Percentiles rank a stretch among this genome's conserved stretches.
Conservation (phyloP, 2,329 filamentous ascomycete species). For the Madurella fahalii region DNA sequence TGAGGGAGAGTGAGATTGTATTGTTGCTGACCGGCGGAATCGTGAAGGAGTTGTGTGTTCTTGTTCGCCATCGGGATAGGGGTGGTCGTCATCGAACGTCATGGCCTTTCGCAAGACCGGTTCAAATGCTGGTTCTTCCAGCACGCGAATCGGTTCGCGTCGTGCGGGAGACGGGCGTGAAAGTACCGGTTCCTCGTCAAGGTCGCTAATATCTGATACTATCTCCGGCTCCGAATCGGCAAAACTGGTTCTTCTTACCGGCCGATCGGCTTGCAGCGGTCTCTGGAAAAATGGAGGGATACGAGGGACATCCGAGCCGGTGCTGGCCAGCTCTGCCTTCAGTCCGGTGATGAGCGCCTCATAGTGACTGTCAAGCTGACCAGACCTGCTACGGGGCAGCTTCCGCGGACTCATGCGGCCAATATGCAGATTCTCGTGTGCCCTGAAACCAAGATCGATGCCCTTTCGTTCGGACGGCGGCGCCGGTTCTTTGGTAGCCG, state of each 20-base stretch:
- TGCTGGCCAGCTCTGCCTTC: conserved; percentile 37
- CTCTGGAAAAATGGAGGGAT: conserved; percentile 24
- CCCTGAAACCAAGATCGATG: conserved; percentile 52
- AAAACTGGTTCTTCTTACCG: background rate
- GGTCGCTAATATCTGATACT: conserved; percentile 49
- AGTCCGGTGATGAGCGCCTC: conserved; percentile 39
- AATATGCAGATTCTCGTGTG: conserved; percentile 47
- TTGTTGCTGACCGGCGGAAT: conserved; percentile 18
- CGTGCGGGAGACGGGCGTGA: conserved; percentile 16
- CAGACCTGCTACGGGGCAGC: conserved; percentile 18
- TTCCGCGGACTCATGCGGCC: conserved; percentile 33
- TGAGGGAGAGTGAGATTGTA: conserved; percentile 9
- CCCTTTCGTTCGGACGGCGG: conserved; percentile 33
- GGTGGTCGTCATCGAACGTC: conserved; percentile 16
- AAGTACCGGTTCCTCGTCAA: conserved; percentile 42
- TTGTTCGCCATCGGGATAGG: conserved; percentile 3
- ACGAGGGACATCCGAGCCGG: conserved; percentile 22
- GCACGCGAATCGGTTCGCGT: conserved; percentile 15
- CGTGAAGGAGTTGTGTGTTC: conserved; percentile 14
- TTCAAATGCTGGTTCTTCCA: conserved; percentile 17
- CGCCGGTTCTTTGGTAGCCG: conserved; percentile 25
- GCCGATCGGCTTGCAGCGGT: background rate
- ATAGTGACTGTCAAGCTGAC: conserved; percentile 40
- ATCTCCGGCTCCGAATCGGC: conserved; percentile 28
- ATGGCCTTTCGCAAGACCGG: conserved; percentile 19